A percentile compares a stretch with the other conserved stretches of the same genome.
These are phyloP conservation scores for Magnolia kwangsiensis DNA, from an alignment of 164 flowering plant species.

Conservation along the genomic window DNA sequence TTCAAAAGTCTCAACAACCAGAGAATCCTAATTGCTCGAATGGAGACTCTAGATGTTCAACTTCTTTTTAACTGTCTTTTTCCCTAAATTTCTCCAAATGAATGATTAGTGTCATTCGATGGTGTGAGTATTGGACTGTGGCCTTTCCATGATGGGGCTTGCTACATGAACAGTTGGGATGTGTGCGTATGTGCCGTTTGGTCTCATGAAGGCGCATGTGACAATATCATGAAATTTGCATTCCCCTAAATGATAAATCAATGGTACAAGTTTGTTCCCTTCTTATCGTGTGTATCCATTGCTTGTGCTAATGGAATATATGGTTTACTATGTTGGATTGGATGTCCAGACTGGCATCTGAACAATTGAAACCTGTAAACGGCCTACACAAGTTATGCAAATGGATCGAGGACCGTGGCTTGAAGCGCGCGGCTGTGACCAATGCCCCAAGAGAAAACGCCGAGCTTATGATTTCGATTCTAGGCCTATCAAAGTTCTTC, in stretches of 20 bases:
- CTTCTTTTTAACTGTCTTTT: neutral
- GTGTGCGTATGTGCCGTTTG: neutral
- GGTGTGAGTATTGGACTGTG: neutral
- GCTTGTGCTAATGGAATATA: neutral
- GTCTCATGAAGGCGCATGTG: neutral
- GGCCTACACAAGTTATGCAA: conserved; percentile 65
- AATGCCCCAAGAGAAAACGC: conserved; percentile 91
- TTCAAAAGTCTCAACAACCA: neutral
- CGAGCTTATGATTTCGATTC: conserved; percentile 65
- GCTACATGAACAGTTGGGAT: too few species aligned
- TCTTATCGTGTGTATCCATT: neutral
- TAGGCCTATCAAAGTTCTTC: conserved; percentile 73
- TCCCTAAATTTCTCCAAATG: neutral
- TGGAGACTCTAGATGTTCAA: neutral
- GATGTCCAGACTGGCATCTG: conserved; percentile 55
- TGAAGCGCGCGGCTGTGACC: conserved; percentile 92
- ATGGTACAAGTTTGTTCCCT: neutral
- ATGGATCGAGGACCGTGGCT: conserved; percentile 86
- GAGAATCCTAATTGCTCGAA: neutral
- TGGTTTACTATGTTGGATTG: neutral
- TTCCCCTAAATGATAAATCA: neutral
- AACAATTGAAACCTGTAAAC: conserved; percentile 52
- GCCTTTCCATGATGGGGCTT: neutral
- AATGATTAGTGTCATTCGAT: neutral
- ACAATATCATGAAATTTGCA: neutral